phyloP scores from a whole-genome alignment of 805 yeast genomes.

The Saccharomyces cerevisiae region DNA sequence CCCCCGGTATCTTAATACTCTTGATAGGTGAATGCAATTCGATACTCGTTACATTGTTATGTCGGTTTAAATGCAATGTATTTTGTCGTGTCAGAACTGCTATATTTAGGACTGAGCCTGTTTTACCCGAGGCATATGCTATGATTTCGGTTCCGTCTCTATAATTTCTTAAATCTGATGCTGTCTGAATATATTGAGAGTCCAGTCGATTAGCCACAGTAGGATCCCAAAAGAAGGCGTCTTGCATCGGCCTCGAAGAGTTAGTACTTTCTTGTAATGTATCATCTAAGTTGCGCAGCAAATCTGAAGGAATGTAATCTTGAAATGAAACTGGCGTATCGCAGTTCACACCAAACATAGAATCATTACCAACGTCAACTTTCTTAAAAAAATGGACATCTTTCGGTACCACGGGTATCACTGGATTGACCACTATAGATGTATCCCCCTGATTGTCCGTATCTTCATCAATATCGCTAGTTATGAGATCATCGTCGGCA shows the following conservation, averaged over 20 bases:
- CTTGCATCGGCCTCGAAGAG: background rate
- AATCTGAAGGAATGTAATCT: conserved; percentile 17
- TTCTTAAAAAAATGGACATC: conserved; percentile 16
- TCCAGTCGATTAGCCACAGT: conserved; percentile 11
- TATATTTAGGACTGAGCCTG: conserved; percentile 13
- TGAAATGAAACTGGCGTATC: conserved; percentile 8
- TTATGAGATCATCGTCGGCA: conserved; percentile 1
- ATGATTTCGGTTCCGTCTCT: conserved; percentile 15
- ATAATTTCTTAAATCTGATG: conserved; percentile 16
- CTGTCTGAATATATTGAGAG: conserved; percentile 18
- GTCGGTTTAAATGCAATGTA: background rate
- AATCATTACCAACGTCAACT: conserved; percentile 8
- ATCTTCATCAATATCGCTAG: conserved; percentile 1
- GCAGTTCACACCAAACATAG: conserved; percentile 11
- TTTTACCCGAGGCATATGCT: conserved; percentile 17
- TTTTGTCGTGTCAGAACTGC: conserved; percentile 2
- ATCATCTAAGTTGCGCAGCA: conserved; percentile 7
- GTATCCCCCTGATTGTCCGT: conserved; percentile 6
- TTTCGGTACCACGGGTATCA: conserved; percentile 13
- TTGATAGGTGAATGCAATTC: conserved; percentile 34
- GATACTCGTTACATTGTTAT: conserved; percentile 5
- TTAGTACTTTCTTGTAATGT: background rate
- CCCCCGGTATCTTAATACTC: conserved; percentile 32
- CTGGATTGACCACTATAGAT: conserved; percentile 13
- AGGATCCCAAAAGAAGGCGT: conserved; percentile 13